Conservation (phyloP, 2,329 filamentous ascomycete genomes). For the Botrytis pseudocinerea region DNA sequence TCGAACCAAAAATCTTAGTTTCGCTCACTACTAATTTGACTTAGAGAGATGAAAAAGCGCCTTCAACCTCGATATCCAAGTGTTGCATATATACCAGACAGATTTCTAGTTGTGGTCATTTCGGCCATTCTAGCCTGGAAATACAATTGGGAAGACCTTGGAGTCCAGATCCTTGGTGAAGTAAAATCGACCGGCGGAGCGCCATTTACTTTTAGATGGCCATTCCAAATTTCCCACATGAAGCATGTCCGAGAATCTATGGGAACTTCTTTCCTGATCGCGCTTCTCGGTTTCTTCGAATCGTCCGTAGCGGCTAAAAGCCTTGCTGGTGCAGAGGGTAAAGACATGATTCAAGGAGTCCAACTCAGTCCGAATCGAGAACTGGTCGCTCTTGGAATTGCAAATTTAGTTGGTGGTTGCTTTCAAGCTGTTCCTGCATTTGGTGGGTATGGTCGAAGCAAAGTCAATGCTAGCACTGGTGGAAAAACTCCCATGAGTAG, state of each 20-base stretch:
- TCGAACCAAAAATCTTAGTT: not conserved
- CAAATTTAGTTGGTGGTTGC: constrained; percentile 86
- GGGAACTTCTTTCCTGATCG: constrained; percentile 89
- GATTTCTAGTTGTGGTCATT: constrained; percentile 83
- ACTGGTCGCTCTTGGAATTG: constrained; percentile 84
- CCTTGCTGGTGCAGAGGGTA: constrained; percentile 59
- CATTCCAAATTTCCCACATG: constrained; percentile 75
- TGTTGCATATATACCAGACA: constrained; percentile 88
- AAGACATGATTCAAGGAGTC: constrained; percentile 73
- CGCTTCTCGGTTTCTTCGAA: constrained; percentile 96
- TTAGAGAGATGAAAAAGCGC: constrained; percentile 75
- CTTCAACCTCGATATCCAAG: constrained; percentile 76
- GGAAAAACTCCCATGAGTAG: constrained; percentile 93
- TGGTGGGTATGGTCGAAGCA: constrained; percentile 93
- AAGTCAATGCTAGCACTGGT: constrained; percentile 90
- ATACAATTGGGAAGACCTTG: constrained; percentile 75
- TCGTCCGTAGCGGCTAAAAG: constrained; percentile 95
- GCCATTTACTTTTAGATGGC: constrained; percentile 79
- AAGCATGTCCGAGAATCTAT: constrained; percentile 81
- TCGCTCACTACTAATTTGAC: constrained; percentile 21
- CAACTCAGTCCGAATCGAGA: constrained; percentile 88
- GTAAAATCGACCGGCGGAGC: constrained; percentile 73
- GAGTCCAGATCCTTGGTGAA: constrained; percentile 80
- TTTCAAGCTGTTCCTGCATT: constrained; percentile 94
- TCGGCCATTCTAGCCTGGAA: constrained; percentile 78